Evolutionary conservation across 305 asterid genomes (phyloP).

Genomic region (Withania somnifera): DNA sequence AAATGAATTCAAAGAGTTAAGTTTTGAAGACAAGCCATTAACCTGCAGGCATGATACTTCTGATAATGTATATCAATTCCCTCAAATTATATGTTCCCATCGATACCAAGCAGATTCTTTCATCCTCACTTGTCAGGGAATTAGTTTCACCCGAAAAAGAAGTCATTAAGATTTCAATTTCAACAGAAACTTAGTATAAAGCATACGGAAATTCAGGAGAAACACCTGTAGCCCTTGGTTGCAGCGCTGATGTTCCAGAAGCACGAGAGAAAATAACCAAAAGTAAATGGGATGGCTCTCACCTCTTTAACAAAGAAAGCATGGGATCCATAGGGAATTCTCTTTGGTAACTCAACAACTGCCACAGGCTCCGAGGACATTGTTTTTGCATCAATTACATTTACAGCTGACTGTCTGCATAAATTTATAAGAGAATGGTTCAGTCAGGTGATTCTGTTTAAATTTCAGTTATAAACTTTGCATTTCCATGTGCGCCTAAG

Average conservation of each 20-base stretch:
- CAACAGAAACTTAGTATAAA: not conserved
- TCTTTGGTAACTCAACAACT: slow-evolving; percentile 61
- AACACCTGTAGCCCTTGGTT: not conserved
- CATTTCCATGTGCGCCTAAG: not conserved
- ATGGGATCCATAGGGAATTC: slow-evolving; percentile 95
- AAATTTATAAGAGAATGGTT: not conserved
- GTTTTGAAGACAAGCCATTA: not conserved
- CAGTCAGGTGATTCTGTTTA: not conserved
- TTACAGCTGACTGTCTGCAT: slow-evolving; percentile 72
- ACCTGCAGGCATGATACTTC: not conserved
- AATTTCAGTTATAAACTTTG: not conserved
- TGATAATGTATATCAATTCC: not conserved
- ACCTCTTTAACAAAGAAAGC: slow-evolving; percentile 95
- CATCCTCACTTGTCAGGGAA: not conserved
- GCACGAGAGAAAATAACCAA: not conserved
- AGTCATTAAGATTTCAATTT: not conserved
- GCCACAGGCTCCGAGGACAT: slow-evolving; percentile 93
- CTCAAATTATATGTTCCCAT: not conserved
- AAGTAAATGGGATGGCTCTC: slow-evolving; percentile 4
- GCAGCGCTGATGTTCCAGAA: not conserved
- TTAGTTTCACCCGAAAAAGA: not conserved
- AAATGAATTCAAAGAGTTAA: not conserved
- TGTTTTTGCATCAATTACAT: slow-evolving; percentile 83
- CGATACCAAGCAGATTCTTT: not conserved
- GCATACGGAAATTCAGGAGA: not conserved